These are phyloP conservation scores for Solanum aculeatissimum DNA, from an alignment of 305 asterid species.

Conservation along the genomic window DNA sequence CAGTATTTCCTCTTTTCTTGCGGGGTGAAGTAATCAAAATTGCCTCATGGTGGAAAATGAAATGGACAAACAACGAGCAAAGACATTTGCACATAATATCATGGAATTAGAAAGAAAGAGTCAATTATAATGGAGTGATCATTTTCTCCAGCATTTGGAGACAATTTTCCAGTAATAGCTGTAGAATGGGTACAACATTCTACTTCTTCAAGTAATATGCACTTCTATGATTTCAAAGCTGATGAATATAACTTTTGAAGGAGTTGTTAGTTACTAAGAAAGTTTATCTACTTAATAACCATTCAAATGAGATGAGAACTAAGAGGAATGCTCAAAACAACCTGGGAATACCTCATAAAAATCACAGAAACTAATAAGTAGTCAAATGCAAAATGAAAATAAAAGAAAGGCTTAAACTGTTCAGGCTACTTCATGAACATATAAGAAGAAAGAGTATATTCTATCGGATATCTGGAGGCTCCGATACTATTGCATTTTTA, in stretches of 20 bases:
- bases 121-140: neutral
- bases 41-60: neutral
- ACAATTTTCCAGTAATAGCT: neutral
- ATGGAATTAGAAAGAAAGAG: neutral
- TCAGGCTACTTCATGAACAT: neutral
- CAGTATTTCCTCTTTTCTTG: neutral
- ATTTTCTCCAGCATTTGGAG: neutral
- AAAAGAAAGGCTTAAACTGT: neutral
- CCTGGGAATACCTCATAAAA: neutral
- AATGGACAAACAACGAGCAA: neutral
- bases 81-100: neutral
- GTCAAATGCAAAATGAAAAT: neutral
- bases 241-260: neutral
- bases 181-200: neutral
- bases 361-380: neutral
- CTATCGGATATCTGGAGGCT: neutral
- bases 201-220: neutral
- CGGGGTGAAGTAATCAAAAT: neutral
- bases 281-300: neutral
- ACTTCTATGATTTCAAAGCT: neutral
- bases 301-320: neutral
- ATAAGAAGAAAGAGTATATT: neutral
- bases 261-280: neutral
- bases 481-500: neutral
- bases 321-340: neutral